phyloP scores from a whole-genome alignment of 2,329 filamentous ascomycete species.

The Exophiala dermatitidis region DNA sequence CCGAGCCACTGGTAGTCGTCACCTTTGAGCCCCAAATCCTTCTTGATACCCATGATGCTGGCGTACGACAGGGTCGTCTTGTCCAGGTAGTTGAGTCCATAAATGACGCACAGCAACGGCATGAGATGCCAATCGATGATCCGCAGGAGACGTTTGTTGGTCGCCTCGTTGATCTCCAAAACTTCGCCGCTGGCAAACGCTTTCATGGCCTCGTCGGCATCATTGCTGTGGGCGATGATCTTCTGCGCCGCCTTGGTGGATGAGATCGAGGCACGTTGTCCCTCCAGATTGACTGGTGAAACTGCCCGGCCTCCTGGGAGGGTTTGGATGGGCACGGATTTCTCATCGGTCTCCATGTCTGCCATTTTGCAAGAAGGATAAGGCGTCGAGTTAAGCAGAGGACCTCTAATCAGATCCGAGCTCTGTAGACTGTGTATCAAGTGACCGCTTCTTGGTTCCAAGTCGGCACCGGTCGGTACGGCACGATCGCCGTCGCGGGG shows the following conservation, averaged over 20 bases:
- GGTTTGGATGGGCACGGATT: conserved; percentile 10
- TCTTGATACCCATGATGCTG: conserved; percentile 48
- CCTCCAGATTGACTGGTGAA: conserved; percentile 17
- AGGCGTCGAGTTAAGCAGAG: neutral
- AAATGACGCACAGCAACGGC: conserved; percentile 53
- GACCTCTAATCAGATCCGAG: neutral
- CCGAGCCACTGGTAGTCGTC: conserved; percentile 48
- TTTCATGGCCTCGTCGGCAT: conserved; percentile 56
- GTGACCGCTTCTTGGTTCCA: no score
- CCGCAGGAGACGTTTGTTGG: conserved; percentile 52
- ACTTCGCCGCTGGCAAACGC: conserved; percentile 47
- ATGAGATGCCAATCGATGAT: conserved; percentile 58
- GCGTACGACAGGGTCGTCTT: conserved; percentile 49
- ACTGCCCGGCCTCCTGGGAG: conserved; percentile 14
- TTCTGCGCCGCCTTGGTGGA: conserved; percentile 26
- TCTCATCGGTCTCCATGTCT: conserved; percentile 17
- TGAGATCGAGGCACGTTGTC: conserved; percentile 12
- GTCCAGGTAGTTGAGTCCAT: conserved; percentile 49
- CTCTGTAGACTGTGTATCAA: no score
- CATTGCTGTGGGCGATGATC: conserved; percentile 47
- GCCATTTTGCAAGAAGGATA: conserved; percentile 4
- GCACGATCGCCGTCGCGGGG: no score
- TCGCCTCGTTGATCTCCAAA: conserved; percentile 49
- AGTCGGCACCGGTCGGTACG: no score
- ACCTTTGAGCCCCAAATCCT: conserved; percentile 39